phyloP scores from a whole-genome alignment of 495 filamentous ascomycete species.

The Thermochaetoides thermophila region DNA sequence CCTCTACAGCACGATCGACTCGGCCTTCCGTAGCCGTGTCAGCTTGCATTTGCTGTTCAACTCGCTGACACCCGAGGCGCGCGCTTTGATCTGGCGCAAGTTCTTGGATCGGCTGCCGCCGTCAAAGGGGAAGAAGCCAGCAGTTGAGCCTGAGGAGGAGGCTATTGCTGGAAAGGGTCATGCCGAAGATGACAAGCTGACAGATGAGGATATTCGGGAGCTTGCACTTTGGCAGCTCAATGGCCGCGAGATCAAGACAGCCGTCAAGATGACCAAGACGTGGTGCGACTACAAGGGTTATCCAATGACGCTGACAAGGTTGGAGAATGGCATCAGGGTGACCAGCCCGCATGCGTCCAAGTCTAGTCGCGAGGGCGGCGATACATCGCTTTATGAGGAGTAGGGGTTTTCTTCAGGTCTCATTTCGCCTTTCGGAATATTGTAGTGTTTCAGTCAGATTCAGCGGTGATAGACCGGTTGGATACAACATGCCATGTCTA shows the following conservation, averaged over 20 bases:
- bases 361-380: conserved; percentile 1
- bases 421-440: too few species aligned
- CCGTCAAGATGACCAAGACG: conserved; percentile 34
- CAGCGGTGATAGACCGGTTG: too few species aligned
- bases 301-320: conserved; percentile 17
- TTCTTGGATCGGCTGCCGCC: conserved; percentile 13
- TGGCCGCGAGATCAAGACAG: conserved; percentile 51
- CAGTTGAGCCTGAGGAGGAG: neutral
- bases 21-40: conserved; percentile 21
- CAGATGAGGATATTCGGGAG: conserved; percentile 27
- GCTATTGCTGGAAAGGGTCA: neutral
- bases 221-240: conserved; percentile 38
- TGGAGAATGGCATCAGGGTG: conserved; percentile 23
- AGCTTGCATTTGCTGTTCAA: conserved; percentile 20
- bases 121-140: too few species aligned
- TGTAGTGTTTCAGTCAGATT: too few species aligned
- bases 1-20: conserved; percentile 22
- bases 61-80: conserved; percentile 13
- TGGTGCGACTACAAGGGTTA: conserved; percentile 26
- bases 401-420: too few species aligned
- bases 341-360: conserved; percentile 21
- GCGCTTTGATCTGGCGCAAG: conserved; percentile 19
- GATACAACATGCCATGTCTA: too few species aligned
- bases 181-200: conserved; percentile 13
- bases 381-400: conserved; percentile 14